A percentile compares a stretch with the other conserved stretches of the same genome.
phyloP scores from a whole-genome alignment of 352 stramenopile genomes.

The Pythium folliculosum region DNA sequence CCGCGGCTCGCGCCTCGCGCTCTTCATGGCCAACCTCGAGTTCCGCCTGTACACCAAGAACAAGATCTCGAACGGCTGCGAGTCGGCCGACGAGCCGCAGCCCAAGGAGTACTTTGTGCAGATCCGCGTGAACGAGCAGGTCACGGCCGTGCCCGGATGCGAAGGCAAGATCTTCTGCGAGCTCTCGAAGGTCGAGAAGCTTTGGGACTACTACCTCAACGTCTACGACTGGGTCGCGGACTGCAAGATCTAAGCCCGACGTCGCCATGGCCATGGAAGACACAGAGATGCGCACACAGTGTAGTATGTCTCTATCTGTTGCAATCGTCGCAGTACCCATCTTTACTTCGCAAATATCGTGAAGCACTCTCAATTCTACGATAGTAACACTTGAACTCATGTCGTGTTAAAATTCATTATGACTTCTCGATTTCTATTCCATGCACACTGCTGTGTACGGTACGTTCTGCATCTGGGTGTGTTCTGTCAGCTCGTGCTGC shows the following conservation, averaged over 20 bases:
- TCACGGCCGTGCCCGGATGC: constrained; percentile 26
- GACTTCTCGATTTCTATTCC: too few species aligned
- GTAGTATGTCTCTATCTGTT: too few species aligned
- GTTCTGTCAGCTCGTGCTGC: too few species aligned
- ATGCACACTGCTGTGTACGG: too few species aligned
- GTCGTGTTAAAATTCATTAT: too few species aligned
- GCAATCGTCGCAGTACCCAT: too few species aligned
- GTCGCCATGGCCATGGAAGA: too few species aligned
- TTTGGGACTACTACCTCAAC: constrained; percentile 28
- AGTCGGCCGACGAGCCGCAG: constrained; percentile 4
- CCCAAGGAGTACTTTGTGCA: constrained; percentile 26
- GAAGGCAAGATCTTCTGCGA: constrained; percentile 26
- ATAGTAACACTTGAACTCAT: too few species aligned
- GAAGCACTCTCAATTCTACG: too few species aligned
- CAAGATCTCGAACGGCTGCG: background rate
- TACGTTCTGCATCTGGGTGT: background rate
- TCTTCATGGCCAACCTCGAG: constrained; percentile 30
- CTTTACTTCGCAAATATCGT: too few species aligned
- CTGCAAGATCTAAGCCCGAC: constrained; percentile 17
- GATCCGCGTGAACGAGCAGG: constrained; percentile 34
- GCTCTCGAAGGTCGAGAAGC: constrained; percentile 25
- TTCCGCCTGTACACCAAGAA: constrained; percentile 31
- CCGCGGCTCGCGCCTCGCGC: constrained; percentile 19
- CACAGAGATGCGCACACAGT: too few species aligned
- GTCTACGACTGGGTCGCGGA: constrained; percentile 27